A percentile compares a stretch with the other conserved stretches of the same genome.
Evolutionary conservation across 495 filamentous ascomycete genomes (phyloP).

Genomic region (Paragyromitra xinjiangensis): DNA sequence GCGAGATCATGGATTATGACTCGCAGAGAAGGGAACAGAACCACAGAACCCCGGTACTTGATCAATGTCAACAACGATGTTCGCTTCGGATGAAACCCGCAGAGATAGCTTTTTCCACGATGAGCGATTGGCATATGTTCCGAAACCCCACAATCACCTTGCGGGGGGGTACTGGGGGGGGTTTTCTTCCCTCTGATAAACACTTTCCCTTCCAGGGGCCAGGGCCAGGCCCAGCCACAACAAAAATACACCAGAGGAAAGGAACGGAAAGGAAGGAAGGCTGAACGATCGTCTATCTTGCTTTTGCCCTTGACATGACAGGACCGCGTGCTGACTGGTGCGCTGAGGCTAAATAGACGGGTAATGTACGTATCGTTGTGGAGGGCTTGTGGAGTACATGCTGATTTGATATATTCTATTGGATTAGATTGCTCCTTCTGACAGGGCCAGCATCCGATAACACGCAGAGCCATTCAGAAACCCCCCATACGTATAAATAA

Average conservation of each 20-base stretch:
- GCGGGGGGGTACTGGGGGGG: conserved; percentile 5
- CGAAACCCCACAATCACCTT: conserved; percentile 50
- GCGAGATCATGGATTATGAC: conserved; percentile 52
- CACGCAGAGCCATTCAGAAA: conserved; percentile 40
- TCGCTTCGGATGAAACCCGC: conserved; percentile 51
- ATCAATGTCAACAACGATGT: conserved; percentile 32
- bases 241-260: conserved; percentile 11
- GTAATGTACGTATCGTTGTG: conserved; percentile 42
- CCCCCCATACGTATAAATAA: conserved; percentile 42
- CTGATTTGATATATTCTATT: conserved; percentile 49
- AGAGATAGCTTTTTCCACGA: conserved; percentile 38
- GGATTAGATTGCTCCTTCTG: conserved; percentile 35
- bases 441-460: conserved; percentile 48
- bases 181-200: conserved; percentile 41
- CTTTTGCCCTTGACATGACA: conserved; percentile 10
- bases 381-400: conserved; percentile 48
- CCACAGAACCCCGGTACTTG: conserved; percentile 46
- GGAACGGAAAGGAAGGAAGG: conserved; percentile 26
- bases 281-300: conserved; percentile 49
- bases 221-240: conserved; percentile 36
- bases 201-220: conserved; percentile 22
- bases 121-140: conserved; percentile 50
- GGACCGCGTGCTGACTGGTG: conserved; percentile 25
- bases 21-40: conserved; percentile 30
- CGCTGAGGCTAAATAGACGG: conserved; percentile 49